Base-by-base conservation (phyloP, 805 yeast species). In the Candida dajiaensis region DNA sequence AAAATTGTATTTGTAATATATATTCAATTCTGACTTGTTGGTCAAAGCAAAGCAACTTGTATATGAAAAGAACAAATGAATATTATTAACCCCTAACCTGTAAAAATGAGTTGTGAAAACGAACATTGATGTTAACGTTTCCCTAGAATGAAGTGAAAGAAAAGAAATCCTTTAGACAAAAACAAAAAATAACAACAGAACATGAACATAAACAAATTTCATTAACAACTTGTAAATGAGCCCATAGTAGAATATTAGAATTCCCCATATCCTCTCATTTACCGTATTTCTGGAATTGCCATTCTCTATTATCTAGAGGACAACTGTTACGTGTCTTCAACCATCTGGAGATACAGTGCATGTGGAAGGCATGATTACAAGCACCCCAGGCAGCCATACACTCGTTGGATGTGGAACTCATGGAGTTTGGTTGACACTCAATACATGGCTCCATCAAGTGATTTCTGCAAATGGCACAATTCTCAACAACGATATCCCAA, bases 361-460 rank as follows among this genome's bases (percentile, higher is more conserved):
- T 73, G 64, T 94, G 99, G 77, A 94, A 94, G n/a, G 97, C 96
- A 64, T 94, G 99, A 58, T 89, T 90, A 69, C 99, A 94, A 40
- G 79, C 77, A 41, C 99, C 99, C 90, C 97, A 89, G 4, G 97
- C 98, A 10, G 97, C 94, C 38, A 86, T 82, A 70, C 99, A 94
- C 56, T 84, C 89, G 38, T 79, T 84, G 33, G 76, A 74, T 16
- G 81, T 68, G 16, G 71, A 72, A 33, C 79, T 78, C 64, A 80
- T 79, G 40, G 80, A 81, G 61, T 83, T 82, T 23, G 95, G 95
- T 65, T 89, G 96, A 64, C 99, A 94, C 65, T 90, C 98, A 54
- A 94, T 86, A 65, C 99, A 94, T 16, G 94, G 94, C 61, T 94
- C 99, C 99, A 94, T 94, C 55, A 94, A 77, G 67, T 92, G 97